These are phyloP conservation scores for Arthroderma sp. DNA, from an alignment of 2,329 filamentous ascomycete genomes.

Conservation along the genomic window DNA sequence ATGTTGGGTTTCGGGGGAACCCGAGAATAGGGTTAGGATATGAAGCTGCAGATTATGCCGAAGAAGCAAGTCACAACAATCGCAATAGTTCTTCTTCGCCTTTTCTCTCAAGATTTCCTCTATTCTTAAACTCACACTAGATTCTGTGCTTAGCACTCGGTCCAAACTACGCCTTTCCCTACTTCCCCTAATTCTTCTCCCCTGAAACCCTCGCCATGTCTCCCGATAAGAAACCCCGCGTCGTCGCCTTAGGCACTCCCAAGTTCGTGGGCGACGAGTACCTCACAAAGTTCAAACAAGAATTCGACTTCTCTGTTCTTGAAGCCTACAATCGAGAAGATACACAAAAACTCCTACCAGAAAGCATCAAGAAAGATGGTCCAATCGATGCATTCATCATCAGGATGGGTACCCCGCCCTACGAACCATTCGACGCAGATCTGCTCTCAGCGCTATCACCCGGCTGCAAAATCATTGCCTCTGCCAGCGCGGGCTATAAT, in stretches of 20 bases:
- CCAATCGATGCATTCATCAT: slow-evolving; percentile 38
- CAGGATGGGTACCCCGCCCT: slow-evolving; percentile 36
- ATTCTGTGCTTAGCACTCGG: too few species aligned
- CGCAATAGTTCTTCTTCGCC: too few species aligned
- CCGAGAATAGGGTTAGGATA: too few species aligned
- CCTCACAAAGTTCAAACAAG: slow-evolving; percentile 25
- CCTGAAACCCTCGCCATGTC: too few species aligned
- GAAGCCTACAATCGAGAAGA: slow-evolving; percentile 26
- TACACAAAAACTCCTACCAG: slow-evolving; percentile 25
- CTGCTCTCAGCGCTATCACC: slow-evolving; percentile 30
- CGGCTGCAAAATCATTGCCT: slow-evolving; percentile 34
- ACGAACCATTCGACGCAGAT: slow-evolving; percentile 37
- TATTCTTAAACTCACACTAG: too few species aligned
- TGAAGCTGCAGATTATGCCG: too few species aligned
- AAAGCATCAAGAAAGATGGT: slow-evolving; percentile 22
- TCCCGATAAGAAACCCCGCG: slow-evolving; percentile 23
- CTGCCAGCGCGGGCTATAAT: slow-evolving; percentile 36
- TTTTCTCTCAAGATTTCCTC: too few species aligned
- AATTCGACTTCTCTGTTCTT: slow-evolving; percentile 30
- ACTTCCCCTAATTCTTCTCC: too few species aligned
- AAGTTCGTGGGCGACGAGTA: slow-evolving; percentile 29
- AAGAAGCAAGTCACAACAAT: too few species aligned
- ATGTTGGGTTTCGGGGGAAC: too few species aligned
- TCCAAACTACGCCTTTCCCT: too few species aligned
- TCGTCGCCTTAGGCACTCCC: slow-evolving; percentile 31